Conservation (phyloP, 169 alveolate genomes). For the Hepatocystis sp. region DNA sequence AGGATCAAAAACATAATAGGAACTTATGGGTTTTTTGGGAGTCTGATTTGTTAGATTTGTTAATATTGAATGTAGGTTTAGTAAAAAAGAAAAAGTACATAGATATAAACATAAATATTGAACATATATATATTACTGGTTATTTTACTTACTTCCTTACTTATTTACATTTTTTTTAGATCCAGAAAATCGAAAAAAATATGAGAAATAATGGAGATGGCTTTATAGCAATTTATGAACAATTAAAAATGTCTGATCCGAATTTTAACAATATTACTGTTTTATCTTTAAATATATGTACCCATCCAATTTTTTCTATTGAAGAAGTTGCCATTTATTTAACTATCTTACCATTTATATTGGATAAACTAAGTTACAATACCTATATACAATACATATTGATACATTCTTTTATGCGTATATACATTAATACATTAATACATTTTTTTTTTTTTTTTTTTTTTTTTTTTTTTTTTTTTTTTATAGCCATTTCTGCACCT, state of each 20-base stretch:
- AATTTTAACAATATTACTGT: constrained; percentile 11
- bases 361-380: constrained; percentile 30
- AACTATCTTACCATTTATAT: constrained; percentile 18
- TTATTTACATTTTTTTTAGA: neutral
- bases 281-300: constrained; percentile 18
- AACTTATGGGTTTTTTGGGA: constrained; percentile 57
- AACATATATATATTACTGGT: neutral
- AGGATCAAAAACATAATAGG: neutral
- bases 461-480: neutral
- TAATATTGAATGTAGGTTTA: constrained; percentile 11
- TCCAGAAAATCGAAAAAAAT: constrained; percentile 35
- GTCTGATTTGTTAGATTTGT: constrained; percentile 17
- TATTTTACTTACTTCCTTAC: neutral
- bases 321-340: constrained; percentile 21
- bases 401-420: neutral
- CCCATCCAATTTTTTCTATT: constrained; percentile 5
- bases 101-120: constrained; percentile 1
- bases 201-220: constrained; percentile 47
- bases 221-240: constrained; percentile 24
- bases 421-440: neutral
- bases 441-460: neutral
- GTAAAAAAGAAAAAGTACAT: neutral
- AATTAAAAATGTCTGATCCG: constrained; percentile 6
- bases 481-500: constrained; percentile 3
- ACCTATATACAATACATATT: neutral